Evolutionary conservation across 208 protist species (phyloP).

Genomic region (Wallacemonas rigidus): DNA sequence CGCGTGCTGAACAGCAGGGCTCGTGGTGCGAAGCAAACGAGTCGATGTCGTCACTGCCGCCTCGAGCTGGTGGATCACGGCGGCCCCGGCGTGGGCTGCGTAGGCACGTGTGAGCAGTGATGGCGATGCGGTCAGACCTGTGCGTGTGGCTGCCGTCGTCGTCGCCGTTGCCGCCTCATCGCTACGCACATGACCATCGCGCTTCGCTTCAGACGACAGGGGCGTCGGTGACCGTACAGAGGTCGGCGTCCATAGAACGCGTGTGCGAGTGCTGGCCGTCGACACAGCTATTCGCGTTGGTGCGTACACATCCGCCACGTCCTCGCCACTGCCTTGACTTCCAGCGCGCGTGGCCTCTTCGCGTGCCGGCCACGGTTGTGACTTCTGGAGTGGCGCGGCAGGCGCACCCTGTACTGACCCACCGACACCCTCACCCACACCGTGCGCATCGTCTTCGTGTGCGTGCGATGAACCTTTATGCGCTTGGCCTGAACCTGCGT

Average conservation of each 20-base stretch:
- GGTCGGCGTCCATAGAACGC: neutral
- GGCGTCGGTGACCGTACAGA: neutral
- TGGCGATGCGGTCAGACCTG: neutral
- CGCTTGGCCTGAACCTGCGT: too few relatives aligned
- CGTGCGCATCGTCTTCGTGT: too few relatives aligned
- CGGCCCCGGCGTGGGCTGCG: neutral
- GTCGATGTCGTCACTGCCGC: neutral
- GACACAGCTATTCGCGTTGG: neutral
- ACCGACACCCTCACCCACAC: too few relatives aligned
- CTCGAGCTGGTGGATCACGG: neutral
- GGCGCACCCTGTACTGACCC: too few relatives aligned
- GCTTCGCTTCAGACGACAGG: too few relatives aligned
- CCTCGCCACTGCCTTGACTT: neutral
- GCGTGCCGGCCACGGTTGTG: too few relatives aligned
- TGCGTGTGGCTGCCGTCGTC: neutral
- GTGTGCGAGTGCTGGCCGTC: neutral
- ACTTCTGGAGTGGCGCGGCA: too few relatives aligned
- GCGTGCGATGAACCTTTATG: too few relatives aligned
- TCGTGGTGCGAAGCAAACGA: neutral
- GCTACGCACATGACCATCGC: too few relatives aligned
- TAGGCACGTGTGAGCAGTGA: too few relatives aligned
- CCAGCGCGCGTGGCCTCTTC: too few relatives aligned
- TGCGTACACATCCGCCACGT: neutral
- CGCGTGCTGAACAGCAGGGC: neutral
- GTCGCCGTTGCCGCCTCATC: neutral